Conservation (phyloP, 257 asterid species). For the Lantana camara region DNA sequence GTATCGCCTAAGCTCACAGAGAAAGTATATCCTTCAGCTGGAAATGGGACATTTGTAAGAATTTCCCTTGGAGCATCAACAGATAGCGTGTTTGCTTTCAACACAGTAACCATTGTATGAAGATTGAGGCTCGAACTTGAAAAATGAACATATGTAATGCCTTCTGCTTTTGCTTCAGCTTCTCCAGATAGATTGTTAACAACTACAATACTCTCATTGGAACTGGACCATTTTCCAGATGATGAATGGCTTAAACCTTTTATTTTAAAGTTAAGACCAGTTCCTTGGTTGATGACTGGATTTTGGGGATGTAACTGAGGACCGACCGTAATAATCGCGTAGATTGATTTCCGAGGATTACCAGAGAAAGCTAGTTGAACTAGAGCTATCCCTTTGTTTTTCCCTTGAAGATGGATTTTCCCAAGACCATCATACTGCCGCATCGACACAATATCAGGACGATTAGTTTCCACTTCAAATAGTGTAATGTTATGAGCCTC, state of each 20-base stretch:
- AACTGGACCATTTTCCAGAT: slow-evolving; percentile 75
- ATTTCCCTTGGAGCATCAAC: slow-evolving; percentile 68
- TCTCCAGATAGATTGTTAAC: slow-evolving; percentile 65
- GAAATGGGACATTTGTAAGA: slow-evolving; percentile 77
- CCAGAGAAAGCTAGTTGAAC: slow-evolving; percentile 49
- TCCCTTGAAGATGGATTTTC: slow-evolving; percentile 49
- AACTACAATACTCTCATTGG: slow-evolving; percentile 54
- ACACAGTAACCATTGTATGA: slow-evolving; percentile 63
- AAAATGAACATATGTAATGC: slow-evolving; percentile 53
- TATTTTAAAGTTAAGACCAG: slow-evolving; percentile 53
- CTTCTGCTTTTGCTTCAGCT: slow-evolving; percentile 78
- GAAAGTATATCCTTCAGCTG: slow-evolving; percentile 69
- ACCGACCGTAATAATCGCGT: slow-evolving; percentile 67
- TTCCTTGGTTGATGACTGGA: slow-evolving; percentile 63
- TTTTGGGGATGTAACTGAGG: slow-evolving; percentile 73
- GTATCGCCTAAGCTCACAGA: slow-evolving; percentile 51
- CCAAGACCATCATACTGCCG: slow-evolving; percentile 43
- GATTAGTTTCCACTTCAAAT: slow-evolving; percentile 71
- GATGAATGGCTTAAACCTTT: slow-evolving; percentile 57
- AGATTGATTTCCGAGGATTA: slow-evolving; percentile 62
- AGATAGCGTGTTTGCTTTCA: slow-evolving; percentile 48
- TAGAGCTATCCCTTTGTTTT: slow-evolving; percentile 72
- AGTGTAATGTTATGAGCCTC: slow-evolving; percentile 67
- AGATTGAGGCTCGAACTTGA: slow-evolving; percentile 51
- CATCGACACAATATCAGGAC: slow-evolving; percentile 66